Evolutionary conservation across 495 filamentous ascomycete genomes (phyloP), one percentile per base, ranked within the genome.

Genomic region (Penicillium odoratum): DNA sequence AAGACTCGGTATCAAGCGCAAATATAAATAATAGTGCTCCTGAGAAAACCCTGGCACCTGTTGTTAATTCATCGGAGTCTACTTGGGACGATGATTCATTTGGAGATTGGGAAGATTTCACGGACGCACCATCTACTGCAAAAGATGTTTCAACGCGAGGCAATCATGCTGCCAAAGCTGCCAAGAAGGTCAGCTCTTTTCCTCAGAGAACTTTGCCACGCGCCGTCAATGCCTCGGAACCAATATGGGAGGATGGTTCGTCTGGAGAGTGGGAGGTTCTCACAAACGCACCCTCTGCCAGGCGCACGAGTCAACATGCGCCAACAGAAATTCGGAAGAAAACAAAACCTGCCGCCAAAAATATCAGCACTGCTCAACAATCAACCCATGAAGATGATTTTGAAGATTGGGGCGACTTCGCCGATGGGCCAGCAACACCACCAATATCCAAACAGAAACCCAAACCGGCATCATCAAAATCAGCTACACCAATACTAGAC

Each of bases 321-420:
- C 7, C 44, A 31, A 50, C 48, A 34, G 40, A 49, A 16, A 25
- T 16, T 5, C 43, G 0, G 48, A 46, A 38, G 16, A 25, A 52
- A 44, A 54, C 28, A 18, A 52, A 55, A 30, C 48, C 54, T 30
- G 33, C 2, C 21, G 15, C 44, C 18, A 47, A 40, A 56, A 16
- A 0, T 11, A 25, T 47, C 13, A 65, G 59, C n/a, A 9, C 53
- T 13, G 43, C 18, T 6, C 48, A 64, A 46, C 56, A 58, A 46
- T 33, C 85, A 82, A 10, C 85, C 80, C 57, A 86, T 83, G 47
- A 94, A 88, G 74, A 83, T 85, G 34, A 74, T 40, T 75, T 71
- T 44, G 70, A 75, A 9, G 70, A 76, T 43, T 78, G 76, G 77
- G 74, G 58, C 46, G 73, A 77, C 52, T 80, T 78, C 44, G 63